Percentiles rank a stretch among this genome's conserved stretches.
Conservation (phyloP, 192 early-diverging fungal genomes). For the Linnemannia zychae region DNA sequence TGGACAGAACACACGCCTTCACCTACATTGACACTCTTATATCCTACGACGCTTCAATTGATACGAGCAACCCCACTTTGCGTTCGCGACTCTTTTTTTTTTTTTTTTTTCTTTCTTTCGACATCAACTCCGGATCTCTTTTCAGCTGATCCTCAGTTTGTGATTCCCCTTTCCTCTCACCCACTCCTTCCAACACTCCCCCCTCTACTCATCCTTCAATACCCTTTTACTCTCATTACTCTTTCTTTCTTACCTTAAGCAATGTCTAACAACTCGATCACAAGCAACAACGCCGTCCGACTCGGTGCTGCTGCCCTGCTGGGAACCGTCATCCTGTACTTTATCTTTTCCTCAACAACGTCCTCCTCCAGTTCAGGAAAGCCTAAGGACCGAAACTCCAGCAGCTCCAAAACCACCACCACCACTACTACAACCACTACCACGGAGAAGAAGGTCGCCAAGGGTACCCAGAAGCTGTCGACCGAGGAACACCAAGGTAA, state of each 20-base stretch:
- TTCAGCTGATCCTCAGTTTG: background rate
- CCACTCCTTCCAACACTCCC: background rate
- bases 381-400: background rate
- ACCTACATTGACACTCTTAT: background rate
- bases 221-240: background rate
- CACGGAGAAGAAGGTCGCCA: constrained; percentile 1
- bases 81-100: background rate
- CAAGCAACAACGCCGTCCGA: constrained; percentile 41
- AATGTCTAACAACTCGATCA: constrained; percentile 16
- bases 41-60: background rate
- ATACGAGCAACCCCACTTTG: background rate
- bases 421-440: constrained; percentile 15
- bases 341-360: constrained; percentile 30
- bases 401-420: constrained; percentile 2
- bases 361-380: constrained; percentile 1
- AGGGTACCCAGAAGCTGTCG: background rate
- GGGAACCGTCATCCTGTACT: constrained; percentile 31
- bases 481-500: constrained; percentile 6
- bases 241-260: background rate
- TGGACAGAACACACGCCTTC: background rate
- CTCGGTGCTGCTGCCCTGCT: constrained; percentile 46
- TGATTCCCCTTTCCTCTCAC: background rate
- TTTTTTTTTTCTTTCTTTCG: background rate
- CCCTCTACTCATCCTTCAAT: background rate
- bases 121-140: background rate